These are phyloP conservation scores for Hypoxylon crocopeplum DNA, from an alignment of 495 filamentous ascomycete genomes.

Conservation along the genomic window DNA sequence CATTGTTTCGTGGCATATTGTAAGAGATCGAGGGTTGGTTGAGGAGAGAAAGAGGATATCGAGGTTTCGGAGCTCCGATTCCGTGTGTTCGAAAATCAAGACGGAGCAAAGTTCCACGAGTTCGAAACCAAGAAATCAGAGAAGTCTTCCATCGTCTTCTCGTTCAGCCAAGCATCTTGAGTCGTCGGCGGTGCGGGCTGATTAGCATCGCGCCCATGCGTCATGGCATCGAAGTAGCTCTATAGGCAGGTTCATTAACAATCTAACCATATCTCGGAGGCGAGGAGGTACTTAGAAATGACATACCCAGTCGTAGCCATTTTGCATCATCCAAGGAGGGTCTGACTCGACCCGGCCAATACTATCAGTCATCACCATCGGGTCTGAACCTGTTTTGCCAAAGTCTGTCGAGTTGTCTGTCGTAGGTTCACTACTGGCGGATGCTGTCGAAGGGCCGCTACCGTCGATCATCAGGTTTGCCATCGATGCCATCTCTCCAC, in stretches of 20 bases:
- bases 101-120: constrained; percentile 18
- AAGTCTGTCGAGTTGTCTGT: constrained; percentile 21
- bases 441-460: constrained; percentile 16
- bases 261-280: not conserved
- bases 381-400: not conserved
- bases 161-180: constrained; percentile 18
- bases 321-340: constrained; percentile 31
- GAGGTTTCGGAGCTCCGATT: not conserved
- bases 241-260: constrained; percentile 25
- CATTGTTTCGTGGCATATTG: constrained; percentile 13
- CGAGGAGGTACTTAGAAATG: not conserved
- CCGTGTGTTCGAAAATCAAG: constrained; percentile 1
- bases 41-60: not conserved
- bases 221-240: constrained; percentile 39
- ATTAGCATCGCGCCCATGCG: constrained; percentile 17
- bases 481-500: constrained; percentile 14
- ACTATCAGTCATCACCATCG: not conserved
- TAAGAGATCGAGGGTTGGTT: not conserved
- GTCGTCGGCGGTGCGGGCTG: constrained; percentile 13
- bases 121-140: constrained; percentile 8
- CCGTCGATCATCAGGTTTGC: constrained; percentile 13
- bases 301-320: constrained; percentile 41
- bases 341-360: constrained; percentile 6
- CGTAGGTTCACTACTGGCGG: constrained; percentile 11
- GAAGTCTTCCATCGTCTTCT: constrained; percentile 20